A percentile compares a stretch with the other conserved stretches of the same genome.
phyloP scores from a whole-genome alignment of 495 filamentous ascomycete genomes.

The Bathelium albidoporum region DNA sequence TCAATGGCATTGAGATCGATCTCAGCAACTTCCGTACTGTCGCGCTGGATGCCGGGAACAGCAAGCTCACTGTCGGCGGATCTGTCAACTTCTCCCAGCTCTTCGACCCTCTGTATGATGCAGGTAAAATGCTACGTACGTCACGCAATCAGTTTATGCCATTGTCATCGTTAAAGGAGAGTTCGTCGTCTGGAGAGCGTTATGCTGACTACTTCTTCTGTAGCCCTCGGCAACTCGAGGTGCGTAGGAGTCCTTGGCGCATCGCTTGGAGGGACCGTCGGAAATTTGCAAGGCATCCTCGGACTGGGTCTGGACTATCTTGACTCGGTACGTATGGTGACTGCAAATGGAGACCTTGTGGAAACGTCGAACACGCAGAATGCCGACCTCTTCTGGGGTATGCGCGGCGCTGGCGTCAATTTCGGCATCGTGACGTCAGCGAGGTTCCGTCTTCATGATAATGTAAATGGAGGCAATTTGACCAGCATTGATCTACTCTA shows the following conservation, averaged over 20 bases:
- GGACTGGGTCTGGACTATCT: slow-evolving; percentile 33
- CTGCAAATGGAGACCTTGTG: slow-evolving; percentile 21
- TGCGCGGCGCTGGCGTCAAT: slow-evolving; percentile 23
- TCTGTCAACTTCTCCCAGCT: slow-evolving; percentile 1
- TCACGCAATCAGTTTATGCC: background rate
- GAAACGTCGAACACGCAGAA: slow-evolving; percentile 10
- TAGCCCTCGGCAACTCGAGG: background rate
- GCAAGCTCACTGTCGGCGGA: slow-evolving; percentile 1
- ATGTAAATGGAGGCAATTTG: slow-evolving; percentile 13
- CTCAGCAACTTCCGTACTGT: background rate
- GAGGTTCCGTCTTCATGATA: slow-evolving; percentile 14
- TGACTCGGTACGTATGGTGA: slow-evolving; percentile 26
- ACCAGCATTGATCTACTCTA: slow-evolving; percentile 1
- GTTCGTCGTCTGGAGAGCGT: background rate
- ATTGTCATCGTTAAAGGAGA: background rate
- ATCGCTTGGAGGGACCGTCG: slow-evolving; percentile 35
- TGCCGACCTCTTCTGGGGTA: slow-evolving; percentile 17
- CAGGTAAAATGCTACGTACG: background rate
- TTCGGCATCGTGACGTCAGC: slow-evolving; percentile 14
- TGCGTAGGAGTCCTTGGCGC: slow-evolving; percentile 18
- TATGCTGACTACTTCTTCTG: background rate
- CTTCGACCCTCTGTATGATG: background rate
- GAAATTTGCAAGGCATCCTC: slow-evolving; percentile 27
- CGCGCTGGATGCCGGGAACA: background rate
- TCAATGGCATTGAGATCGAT: background rate